These are phyloP conservation scores for Potentilla sterilis DNA, from an alignment of 306 rosid genomes.

Conservation along the genomic window DNA sequence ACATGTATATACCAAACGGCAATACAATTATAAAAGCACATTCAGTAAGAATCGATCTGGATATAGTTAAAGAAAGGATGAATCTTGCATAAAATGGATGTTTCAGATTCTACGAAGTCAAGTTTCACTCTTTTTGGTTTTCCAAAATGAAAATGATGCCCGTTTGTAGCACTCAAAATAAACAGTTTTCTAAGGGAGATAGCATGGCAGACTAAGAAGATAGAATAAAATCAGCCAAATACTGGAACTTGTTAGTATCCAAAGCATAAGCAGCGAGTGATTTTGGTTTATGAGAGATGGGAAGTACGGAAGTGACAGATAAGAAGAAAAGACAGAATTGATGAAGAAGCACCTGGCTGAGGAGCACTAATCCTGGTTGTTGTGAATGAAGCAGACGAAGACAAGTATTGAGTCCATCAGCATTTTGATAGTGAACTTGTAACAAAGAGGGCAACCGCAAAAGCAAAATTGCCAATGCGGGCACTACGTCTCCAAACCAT, in stretches of 20 bases:
- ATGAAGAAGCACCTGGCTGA: conserved; percentile 58
- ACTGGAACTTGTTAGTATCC: not conserved
- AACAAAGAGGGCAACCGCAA: conserved; percentile 71
- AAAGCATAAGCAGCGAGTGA: too few species aligned
- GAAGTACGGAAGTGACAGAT: too few species aligned
- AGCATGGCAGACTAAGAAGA: too few species aligned
- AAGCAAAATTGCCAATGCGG: conserved; percentile 67
- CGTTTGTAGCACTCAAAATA: not conserved
- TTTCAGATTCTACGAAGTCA: not conserved
- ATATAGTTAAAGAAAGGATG: too few species aligned
- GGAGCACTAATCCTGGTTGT: conserved; percentile 65
- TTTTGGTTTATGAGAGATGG: too few species aligned
- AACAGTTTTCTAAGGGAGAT: not conserved
- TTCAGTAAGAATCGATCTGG: too few species aligned
- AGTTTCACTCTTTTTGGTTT: not conserved
- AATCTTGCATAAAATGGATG: not conserved
- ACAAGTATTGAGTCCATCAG: conserved; percentile 45
- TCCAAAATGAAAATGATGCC: not conserved
- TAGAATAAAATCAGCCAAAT: not conserved
- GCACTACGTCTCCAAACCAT: conserved; percentile 72
- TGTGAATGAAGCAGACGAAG: conserved; percentile 74
- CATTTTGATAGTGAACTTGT: conserved; percentile 64
- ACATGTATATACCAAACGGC: too few species aligned
- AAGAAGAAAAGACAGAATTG: not conserved
- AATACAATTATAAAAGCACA: too few species aligned